Base-by-base conservation (phyloP, 1,284 basidiomycete genomes). In the Microbotryum lychnidis-dioicae region DNA sequence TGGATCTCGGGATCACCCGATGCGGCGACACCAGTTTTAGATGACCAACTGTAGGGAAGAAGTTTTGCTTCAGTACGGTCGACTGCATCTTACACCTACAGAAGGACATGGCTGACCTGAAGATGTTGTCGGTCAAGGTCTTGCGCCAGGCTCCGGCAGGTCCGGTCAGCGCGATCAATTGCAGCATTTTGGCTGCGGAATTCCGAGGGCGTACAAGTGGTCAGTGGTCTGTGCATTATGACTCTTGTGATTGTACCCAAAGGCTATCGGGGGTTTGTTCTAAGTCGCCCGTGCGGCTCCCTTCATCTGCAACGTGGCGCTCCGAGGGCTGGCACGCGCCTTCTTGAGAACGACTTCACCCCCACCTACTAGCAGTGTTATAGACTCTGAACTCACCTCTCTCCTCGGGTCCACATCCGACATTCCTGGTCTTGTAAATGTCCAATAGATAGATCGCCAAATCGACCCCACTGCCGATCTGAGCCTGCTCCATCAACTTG, bases 391-490 rank as follows among this genome's bases (percentile, higher is more conserved):
- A 74, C 80, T 66, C 62, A 89, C 91, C 88, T 79, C 86, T 81
- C 37, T 73, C 72, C 57, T 73, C 72, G 62, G 85, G 86, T 68
- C 87, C 86, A 23, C 89, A 86, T 6, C 75, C 80, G 1, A 91
- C 84, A 14, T 80, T 82, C 72, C 87, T 85, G 33, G 74, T 80
- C 53, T 87, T 84, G 75, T 91, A 91, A 6, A 88, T 84, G 63
- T 90, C 87, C 61, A 94, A 73, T 75, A 94, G 73, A 71, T 89
- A 88, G 47, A 79, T 76, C 0, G 84, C 78, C 44, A 94, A 80
- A 79, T 97, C 92, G 1, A 84, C 84, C 2, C 91, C 91, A 69
- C 87, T 90, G 2, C 90, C 92, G n/a, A 82, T 80, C 73, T 96
- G 89, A 6, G 86, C 87, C 14, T 81, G 80, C 77, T 94, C 94